Evolutionary conservation across 306 rosid species (phyloP).

Genomic region (Ochetophila trinervis): DNA sequence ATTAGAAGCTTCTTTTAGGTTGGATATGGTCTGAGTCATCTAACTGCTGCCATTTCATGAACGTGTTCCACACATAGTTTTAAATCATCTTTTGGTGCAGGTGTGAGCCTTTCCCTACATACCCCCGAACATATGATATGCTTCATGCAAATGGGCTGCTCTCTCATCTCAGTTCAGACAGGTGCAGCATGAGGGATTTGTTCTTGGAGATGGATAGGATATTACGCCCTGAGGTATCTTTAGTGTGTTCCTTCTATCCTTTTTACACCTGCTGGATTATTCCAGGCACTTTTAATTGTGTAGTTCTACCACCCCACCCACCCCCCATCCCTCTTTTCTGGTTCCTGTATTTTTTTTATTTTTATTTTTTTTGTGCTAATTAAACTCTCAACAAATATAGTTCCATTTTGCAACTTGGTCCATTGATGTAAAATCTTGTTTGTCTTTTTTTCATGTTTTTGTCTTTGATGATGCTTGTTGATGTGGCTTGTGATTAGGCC

Average conservation of each 20-base stretch:
- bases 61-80: background rate
- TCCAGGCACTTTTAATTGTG: background rate
- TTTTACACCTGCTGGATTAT: background rate
- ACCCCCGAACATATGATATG: conserved; percentile 93
- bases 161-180: conserved; percentile 62
- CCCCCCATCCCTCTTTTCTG: background rate
- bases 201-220: conserved; percentile 96
- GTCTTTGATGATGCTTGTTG: too few species aligned
- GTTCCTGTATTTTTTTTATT: too few species aligned
- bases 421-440: too few species aligned
- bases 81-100: conserved; percentile 45
- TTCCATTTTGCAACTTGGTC: too few species aligned
- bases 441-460: too few species aligned
- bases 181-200: conserved; percentile 72
- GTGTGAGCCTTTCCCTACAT: conserved; percentile 98
- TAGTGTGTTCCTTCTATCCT: background rate
- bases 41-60: too few species aligned
- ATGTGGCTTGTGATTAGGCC: too few species aligned
- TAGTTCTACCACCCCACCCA: too few species aligned
- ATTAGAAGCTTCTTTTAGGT: too few species aligned
- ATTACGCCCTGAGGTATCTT: conserved; percentile 87
- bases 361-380: too few species aligned
- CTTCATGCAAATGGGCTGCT: conserved; percentile 87
- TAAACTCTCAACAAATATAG: too few species aligned
- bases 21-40: too few species aligned